Conservation (phyloP, 2,329 filamentous ascomycete species). For the Aspergillus novofumigatus region DNA sequence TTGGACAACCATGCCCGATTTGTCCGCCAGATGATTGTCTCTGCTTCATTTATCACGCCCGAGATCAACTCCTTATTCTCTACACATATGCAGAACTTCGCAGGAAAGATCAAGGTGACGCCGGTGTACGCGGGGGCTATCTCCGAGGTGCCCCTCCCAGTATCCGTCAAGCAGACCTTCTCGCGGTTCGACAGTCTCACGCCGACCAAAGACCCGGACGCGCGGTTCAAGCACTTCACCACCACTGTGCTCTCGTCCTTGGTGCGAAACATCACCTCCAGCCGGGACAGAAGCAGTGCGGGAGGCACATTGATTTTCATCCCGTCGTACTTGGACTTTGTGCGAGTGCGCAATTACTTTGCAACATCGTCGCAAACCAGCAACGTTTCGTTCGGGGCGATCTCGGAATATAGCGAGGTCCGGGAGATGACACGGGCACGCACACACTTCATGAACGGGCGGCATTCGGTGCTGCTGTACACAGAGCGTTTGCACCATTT, state of each 20-base stretch:
- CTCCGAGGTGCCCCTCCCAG: conserved; percentile 59
- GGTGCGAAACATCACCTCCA: conserved; percentile 51
- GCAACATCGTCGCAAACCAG: conserved; percentile 60
- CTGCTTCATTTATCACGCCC: conserved; percentile 80
- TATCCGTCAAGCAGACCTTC: conserved; percentile 81
- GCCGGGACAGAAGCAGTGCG: conserved; percentile 48
- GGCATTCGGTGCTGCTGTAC: conserved; percentile 81
- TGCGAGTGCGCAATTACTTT: conserved; percentile 88
- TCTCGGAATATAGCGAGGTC: conserved; percentile 82
- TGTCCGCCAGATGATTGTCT: conserved; percentile 79
- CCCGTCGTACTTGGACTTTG: conserved; percentile 91
- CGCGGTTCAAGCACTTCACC: conserved; percentile 86
- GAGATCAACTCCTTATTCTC: conserved; percentile 79
- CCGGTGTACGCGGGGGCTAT: conserved; percentile 67
- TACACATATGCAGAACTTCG: conserved; percentile 71
- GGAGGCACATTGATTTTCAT: conserved; percentile 81
- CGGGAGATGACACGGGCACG: conserved; percentile 77
- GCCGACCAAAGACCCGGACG: conserved; percentile 73
- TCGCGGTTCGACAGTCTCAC: conserved; percentile 72
- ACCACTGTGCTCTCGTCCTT: conserved; percentile 74
- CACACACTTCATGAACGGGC: conserved; percentile 79
- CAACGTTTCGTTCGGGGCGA: conserved; percentile 68
- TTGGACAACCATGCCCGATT: conserved; percentile 78
- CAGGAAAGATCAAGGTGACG: conserved; percentile 72
- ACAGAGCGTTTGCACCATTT: conserved; percentile 97